Percentiles rank a stretch among this genome's conserved stretches.
Conservation (phyloP, 441 rosid species). For the Mallotus repandus region DNA sequence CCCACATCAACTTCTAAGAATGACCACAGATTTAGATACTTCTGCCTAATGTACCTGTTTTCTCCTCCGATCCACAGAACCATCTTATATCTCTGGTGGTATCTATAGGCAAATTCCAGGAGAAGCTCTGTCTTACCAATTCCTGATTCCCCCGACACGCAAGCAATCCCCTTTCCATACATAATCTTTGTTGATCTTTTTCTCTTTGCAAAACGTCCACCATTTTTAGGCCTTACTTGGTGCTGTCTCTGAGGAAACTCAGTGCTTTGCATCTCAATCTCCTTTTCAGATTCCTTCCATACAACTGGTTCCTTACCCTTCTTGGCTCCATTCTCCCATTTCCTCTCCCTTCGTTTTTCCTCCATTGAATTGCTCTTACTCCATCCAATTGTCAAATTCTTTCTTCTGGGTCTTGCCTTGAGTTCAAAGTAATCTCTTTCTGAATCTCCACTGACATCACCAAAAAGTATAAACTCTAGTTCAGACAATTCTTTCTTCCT, state of each 20-base stretch:
- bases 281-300: constrained; percentile 95
- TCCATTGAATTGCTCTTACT: constrained; percentile 45
- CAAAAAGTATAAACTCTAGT: constrained; percentile 80
- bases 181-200: constrained; percentile 57
- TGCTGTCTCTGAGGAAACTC: constrained; percentile 37
- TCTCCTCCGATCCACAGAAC: constrained; percentile 93
- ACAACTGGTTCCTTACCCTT: constrained; percentile 85
- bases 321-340: constrained; percentile 34
- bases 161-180: constrained; percentile 88
- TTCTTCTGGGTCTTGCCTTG: constrained; percentile 72
- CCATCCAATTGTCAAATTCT: constrained; percentile 68
- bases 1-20: constrained; percentile 81
- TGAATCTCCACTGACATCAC: constrained; percentile 71
- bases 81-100: constrained; percentile 91
- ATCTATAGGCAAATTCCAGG: constrained; percentile 78
- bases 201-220: constrained; percentile 50
- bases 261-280: constrained; percentile 77
- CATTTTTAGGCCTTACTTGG: constrained; percentile 33
- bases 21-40: constrained; percentile 76
- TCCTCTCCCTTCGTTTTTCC: constrained; percentile 42
- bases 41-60: constrained; percentile 78
- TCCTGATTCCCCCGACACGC: constrained; percentile 85
- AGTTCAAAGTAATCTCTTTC: constrained; percentile 82
- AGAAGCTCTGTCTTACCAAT: constrained; percentile 96
- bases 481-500: constrained; percentile 89